phyloP scores from a whole-genome alignment of 495 filamentous ascomycete genomes.

The Lasiosphaeriaceae sp. region DNA sequence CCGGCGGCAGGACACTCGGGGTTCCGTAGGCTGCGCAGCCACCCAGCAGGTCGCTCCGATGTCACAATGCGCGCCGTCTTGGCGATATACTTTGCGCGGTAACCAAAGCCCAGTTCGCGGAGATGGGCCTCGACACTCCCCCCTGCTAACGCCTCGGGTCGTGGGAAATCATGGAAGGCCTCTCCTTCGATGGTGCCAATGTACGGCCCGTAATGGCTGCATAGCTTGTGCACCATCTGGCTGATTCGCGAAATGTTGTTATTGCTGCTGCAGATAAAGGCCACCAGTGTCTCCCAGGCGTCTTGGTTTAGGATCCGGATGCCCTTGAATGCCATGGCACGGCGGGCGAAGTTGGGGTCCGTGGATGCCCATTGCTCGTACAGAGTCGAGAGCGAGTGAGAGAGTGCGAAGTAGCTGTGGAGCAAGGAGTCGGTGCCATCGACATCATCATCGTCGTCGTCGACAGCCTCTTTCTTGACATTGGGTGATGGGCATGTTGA shows the following conservation, averaged over 20 bases:
- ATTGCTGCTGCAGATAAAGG: slow-evolving; percentile 98
- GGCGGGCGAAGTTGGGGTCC: slow-evolving; percentile 86
- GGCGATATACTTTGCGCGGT: slow-evolving; percentile 86
- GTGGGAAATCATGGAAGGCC: slow-evolving; percentile 83
- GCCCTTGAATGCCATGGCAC: slow-evolving; percentile 81
- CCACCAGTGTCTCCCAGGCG: slow-evolving; percentile 90
- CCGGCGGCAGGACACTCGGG: slow-evolving; percentile 63
- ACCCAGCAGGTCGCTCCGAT: slow-evolving; percentile 59
- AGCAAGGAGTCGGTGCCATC: slow-evolving; percentile 68
- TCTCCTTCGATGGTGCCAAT: slow-evolving; percentile 66
- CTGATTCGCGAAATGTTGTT: slow-evolving; percentile 96
- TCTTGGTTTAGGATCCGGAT: slow-evolving; percentile 95
- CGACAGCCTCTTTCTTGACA: background rate
- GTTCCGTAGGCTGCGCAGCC: slow-evolving; percentile 73
- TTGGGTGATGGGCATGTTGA: background rate
- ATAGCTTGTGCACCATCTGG: slow-evolving; percentile 94
- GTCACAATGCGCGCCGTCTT: slow-evolving; percentile 76
- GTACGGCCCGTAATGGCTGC: slow-evolving; percentile 73
- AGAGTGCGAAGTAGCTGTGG: slow-evolving; percentile 78
- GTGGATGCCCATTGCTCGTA: slow-evolving; percentile 84
- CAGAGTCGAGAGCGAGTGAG: slow-evolving; percentile 63
- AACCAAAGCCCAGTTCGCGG: slow-evolving; percentile 85
- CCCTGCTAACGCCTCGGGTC: slow-evolving; percentile 63
- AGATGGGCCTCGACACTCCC: slow-evolving; percentile 72
- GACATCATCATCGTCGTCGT: slow-evolving; percentile 19